Conservation (phyloP, 176 grass and related monocot species). For the Bolboschoenus planiculmis region DNA sequence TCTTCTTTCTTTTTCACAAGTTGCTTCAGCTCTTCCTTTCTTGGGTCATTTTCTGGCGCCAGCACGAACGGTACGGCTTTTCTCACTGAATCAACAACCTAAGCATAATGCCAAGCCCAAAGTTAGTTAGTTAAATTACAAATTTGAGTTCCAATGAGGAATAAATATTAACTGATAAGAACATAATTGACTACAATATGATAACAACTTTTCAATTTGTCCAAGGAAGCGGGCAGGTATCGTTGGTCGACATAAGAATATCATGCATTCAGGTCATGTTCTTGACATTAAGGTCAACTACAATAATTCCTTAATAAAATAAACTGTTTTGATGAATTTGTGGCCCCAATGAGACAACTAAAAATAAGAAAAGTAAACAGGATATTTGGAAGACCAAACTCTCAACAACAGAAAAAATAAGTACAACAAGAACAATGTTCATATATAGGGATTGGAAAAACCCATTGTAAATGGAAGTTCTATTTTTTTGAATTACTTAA, state of each 20-base stretch:
- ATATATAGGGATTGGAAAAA: not conserved
- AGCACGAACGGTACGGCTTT: conserved; percentile 67
- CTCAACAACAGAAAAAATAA: not conserved
- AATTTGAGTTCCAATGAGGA: not conserved
- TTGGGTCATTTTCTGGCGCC: conserved; percentile 54
- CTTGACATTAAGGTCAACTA: not conserved
- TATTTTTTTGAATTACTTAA: not conserved
- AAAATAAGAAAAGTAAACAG: not conserved
- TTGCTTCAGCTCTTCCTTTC: conserved; percentile 79
- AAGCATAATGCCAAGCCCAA: not conserved
- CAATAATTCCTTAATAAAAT: not conserved
- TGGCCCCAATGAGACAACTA: not conserved
- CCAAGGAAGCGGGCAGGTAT: not conserved
- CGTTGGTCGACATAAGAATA: not conserved
- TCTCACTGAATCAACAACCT: conserved; percentile 90
- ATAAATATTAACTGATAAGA: not conserved
- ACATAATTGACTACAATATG: not conserved
- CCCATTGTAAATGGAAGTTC: no score
- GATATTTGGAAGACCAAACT: not conserved
- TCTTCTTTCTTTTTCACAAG: conserved; percentile 62
- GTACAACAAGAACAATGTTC: not conserved
- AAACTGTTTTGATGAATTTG: not conserved
- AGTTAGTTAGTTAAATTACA: not conserved
- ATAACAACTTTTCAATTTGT: not conserved
- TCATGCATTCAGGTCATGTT: not conserved